Base-by-base conservation (phyloP, 352 stramenopile species). In the Phytophthora podocarpi region DNA sequence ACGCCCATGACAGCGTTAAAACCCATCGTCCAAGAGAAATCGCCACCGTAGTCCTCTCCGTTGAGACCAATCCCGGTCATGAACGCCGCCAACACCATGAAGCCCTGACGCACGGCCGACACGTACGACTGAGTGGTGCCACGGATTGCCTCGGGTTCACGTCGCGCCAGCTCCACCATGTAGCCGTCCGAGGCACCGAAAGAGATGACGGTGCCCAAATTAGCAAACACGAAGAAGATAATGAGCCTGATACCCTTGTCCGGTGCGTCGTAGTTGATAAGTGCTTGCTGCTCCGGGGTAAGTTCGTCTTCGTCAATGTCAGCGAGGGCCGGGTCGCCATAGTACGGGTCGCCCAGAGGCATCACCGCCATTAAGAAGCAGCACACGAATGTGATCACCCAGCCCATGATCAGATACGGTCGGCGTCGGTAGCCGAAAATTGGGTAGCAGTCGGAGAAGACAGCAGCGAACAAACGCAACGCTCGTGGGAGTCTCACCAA, bases 391-490 rank as follows among this genome's bases (percentile, higher is more conserved):
- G 69, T 64, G 20, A 83, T 27, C 30, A 37, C 26, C 79, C 78
- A 88, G 11, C 89, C 89, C 16, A 90, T 55, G 21, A 90, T 76
- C 48, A 96, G 70, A 60, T 97, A 97, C 35, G 87, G 80, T 9
- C 88, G 88, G 11, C 87, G 74, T 3, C 82, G 87, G 53, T 89
- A 90, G 39, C 86, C 83, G 55, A 76, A 83, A 54, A 97, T 90
- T 10, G 89, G 89, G 47, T 85, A 83, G 59, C 75, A 90, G 63
- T 97, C 89, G 13, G 72, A 86, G 15, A 96, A 67, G 28, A 95
- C 70, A 28, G 80, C 85, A 32, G 82, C 68, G 20, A 95, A 74
- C 20, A 85, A 48, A 31, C 76, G 77, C 12, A 87, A 71, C 0
- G 74, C 68, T 10, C 73, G 75, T 0, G 77, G 76, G 2, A 86